Evolutionary conservation across 1,284 basidiomycete genomes (phyloP), one percentile per base, ranked within the genome.

Genomic region (Ceratobasidium sp.): DNA sequence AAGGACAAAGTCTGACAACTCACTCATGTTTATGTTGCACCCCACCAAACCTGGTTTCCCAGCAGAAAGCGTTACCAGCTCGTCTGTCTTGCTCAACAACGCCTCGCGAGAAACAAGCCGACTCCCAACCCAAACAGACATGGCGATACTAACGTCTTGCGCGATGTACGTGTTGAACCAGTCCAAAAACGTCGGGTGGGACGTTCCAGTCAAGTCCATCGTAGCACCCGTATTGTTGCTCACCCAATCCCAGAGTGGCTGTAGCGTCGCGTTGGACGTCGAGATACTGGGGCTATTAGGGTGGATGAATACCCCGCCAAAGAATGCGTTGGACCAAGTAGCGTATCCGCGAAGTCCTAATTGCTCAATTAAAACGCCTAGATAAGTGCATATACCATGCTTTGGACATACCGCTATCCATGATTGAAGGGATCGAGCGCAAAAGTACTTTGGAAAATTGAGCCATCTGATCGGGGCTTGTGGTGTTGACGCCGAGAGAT

Each of bases 131-230:
- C 64, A 66, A 46, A 27, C 27, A 33, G 23, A 4, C 23, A 46
- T 20, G 1, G 5, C 54, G 41, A 59, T 70, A 1, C 20, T 1
- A 7, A 59, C 41, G 35, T 70, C 68, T 18, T 41, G 38, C 12
- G 20, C 8, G 16, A 38, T 46, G 4, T 46, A 65, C 16, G 20
- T 23, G 2, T 54, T 38, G 67, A 54, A 55, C 23, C 4, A 69
- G n/a, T 55, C 41, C 6, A 70, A 70, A 46, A 70, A 70, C 35
- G 68, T 41, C 20, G 68, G 54, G 52, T 44, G 54, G 23, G 14
- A 23, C 8, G 54, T 70, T 18, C 68, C 68, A 18, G 35, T 4
- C 18, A 16, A 20, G 6, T n/a, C 20, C 5, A 48, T 27, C 12
- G 14, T 12, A 7, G 41, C 23, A 3, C n/a, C 54, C 3, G 35